Evolutionary conservation across 2,329 filamentous ascomycete genomes (phyloP), one percentile per base, ranked within the genome.

Genomic region (Trichoderma brevicompactum): DNA sequence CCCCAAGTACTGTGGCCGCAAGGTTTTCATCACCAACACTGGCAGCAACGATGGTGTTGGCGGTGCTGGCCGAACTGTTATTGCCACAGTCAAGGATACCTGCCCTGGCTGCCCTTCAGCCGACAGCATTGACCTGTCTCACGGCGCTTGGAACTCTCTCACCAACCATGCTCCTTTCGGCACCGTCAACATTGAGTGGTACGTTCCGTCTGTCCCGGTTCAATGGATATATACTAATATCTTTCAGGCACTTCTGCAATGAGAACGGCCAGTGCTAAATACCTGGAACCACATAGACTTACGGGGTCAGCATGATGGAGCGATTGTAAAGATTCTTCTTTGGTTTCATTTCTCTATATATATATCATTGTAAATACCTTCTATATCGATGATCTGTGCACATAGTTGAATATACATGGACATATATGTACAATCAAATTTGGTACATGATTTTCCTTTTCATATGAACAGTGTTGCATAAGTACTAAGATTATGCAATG

Each of bases 1-100:
- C 43, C 64, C 64, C 49, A 55, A 55, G 41, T 65, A 65, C 64
- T 65, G 64, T 32, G 64, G 64, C 49, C 64, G 64, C 56, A 65
- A 65, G 64, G 50, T 65, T 13, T 52, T 65, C 49, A 61, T 65
- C 55, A 54, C 52, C 49, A 65, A 65, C 64, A 56, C 43, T 10
- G 64, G 64, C 8, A 55, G 55, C 64, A 44, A 50, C 28, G 56
- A 65, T 19, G 49, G 49, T 40, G 64, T 65, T 43, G 64, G 64
- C n/a, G 64, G 64, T 13, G 34, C 43, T 13, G 64, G 64, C 41
- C 60, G 52, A 23, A 48, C 38, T 12, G 40, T 54, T 5, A 48
- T 46, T 23, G 56, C 44, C 36, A 62, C 64, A 7, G 49, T 65
- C 36, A 34, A 38, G 32, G 64, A 65, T 17, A 65, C 64, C 23